phyloP scores from a whole-genome alignment of 1,139 yeast species.

The Scheffersomyces parashehatae region DNA sequence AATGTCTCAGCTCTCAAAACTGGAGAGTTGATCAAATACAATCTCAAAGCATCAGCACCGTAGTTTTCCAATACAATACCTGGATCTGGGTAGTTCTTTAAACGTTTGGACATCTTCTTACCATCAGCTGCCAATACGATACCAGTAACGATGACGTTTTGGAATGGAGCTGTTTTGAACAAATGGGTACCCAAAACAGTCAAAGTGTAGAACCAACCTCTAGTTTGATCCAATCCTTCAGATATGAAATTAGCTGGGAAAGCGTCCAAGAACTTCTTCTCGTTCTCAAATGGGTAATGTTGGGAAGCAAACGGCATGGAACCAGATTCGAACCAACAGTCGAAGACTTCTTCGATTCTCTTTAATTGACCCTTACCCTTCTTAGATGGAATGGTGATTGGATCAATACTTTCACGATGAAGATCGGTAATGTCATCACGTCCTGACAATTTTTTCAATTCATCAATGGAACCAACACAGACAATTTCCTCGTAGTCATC shows the following conservation, averaged over 20 bases:
- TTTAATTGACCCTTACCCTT: slow-evolving; percentile 83
- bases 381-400: slow-evolving; percentile 91
- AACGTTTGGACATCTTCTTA: slow-evolving; percentile 97
- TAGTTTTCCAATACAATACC: slow-evolving; percentile 73
- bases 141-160: slow-evolving; percentile 95
- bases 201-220: slow-evolving; percentile 99
- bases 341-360: slow-evolving; percentile 97
- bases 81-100: slow-evolving; percentile 98
- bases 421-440: slow-evolving; percentile 77
- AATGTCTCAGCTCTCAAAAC: slow-evolving; percentile 95
- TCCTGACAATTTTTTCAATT: slow-evolving; percentile 83
- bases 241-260: slow-evolving; percentile 98
- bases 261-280: slow-evolving; percentile 63
- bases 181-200: slow-evolving; percentile 95
- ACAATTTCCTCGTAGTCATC: slow-evolving; percentile 92
- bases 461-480: slow-evolving; percentile 88
- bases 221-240: slow-evolving; percentile 98
- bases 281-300: slow-evolving; percentile 93
- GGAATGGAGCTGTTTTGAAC: slow-evolving; percentile 88
- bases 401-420: slow-evolving; percentile 91
- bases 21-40: slow-evolving; percentile 95
- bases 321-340: slow-evolving; percentile 99
- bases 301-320: slow-evolving; percentile 98
- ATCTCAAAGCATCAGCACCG: slow-evolving; percentile 97
- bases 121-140: slow-evolving; percentile 97